These are phyloP conservation scores for Solanum dulcamara DNA, from an alignment of 257 asterid genomes.

Conservation along the genomic window DNA sequence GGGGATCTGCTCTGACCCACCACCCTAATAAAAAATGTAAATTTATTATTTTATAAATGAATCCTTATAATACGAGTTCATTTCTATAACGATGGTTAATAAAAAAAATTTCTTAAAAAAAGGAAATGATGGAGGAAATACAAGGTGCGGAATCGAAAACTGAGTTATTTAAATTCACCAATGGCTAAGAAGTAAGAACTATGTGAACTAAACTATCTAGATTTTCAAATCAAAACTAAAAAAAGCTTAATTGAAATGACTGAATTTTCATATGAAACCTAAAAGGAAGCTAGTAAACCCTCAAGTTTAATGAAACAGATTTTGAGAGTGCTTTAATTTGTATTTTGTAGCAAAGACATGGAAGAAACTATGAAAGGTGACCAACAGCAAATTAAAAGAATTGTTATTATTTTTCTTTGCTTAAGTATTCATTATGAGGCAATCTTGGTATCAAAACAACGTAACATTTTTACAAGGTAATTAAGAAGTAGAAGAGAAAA, in stretches of 20 bases:
- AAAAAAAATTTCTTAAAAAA: too few relatives aligned
- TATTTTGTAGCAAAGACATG: background rate
- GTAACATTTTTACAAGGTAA: background rate
- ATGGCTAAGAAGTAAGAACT: too few relatives aligned
- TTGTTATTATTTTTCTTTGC: background rate
- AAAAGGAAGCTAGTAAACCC: background rate
- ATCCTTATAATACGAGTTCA: background rate
- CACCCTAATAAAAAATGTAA: background rate
- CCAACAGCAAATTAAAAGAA: background rate
- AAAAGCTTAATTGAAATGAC: background rate
- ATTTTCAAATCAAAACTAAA: background rate
- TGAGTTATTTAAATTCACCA: too few relatives aligned
- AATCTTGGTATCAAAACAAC: background rate
- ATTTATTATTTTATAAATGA: background rate
- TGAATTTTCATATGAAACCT: rapidly evolving
- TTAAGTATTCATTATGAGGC: background rate
- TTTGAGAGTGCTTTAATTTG: background rate
- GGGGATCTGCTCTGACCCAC: background rate
- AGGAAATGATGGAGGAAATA: too few relatives aligned
- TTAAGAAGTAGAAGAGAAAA: background rate
- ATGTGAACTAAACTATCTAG: background rate
- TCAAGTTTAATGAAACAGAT: background rate
- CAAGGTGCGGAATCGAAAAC: too few relatives aligned
- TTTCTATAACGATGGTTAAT: background rate
- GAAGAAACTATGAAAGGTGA: background rate